These are phyloP conservation scores for Tylopilus rubrobrunneus DNA, from an alignment of 768 basidiomycete species.

Conservation along the genomic window DNA sequence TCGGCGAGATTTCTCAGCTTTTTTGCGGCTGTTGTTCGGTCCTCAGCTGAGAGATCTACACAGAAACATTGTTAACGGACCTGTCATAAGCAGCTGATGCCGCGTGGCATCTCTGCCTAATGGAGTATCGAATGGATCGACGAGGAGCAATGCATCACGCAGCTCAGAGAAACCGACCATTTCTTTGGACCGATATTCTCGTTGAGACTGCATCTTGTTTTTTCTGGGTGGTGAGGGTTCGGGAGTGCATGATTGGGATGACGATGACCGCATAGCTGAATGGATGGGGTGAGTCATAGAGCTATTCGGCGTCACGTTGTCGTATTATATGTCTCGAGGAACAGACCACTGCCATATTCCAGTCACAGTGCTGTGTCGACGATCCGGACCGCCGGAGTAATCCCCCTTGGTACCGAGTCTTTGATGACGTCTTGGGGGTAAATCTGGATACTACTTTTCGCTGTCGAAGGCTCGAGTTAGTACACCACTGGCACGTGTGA, in stretches of 20 bases:
- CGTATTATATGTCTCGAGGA: conserved; percentile 15
- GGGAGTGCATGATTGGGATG: conserved; percentile 7
- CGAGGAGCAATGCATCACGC: conserved; percentile 21
- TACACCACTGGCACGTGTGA: background rate
- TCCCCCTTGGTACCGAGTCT: background rate
- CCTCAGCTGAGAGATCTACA: background rate
- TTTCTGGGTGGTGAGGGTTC: conserved; percentile 12
- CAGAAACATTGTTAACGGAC: conserved; percentile 5
- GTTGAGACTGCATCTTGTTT: conserved; percentile 25
- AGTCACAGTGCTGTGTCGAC: background rate
- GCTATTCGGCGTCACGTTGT: background rate
- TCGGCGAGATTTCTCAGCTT: conserved; percentile 38
- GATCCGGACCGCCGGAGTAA: background rate
- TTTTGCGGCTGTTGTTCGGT: conserved; percentile 39
- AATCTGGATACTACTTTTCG: background rate
- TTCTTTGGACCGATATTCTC: conserved; percentile 30
- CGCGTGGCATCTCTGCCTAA: conserved; percentile 27
- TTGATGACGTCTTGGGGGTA: background rate
- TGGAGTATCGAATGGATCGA: conserved; percentile 24
- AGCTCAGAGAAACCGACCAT: conserved; percentile 30
- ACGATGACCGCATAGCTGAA: conserved; percentile 15
- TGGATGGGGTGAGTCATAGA: conserved; percentile 10
- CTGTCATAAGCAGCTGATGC: conserved; percentile 26
- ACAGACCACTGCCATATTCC: conserved; percentile 1
- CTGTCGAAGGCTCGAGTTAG: background rate